phyloP scores from a whole-genome alignment of 192 early-diverging fungal genomes.

The Bifiguratus adelaidae region DNA sequence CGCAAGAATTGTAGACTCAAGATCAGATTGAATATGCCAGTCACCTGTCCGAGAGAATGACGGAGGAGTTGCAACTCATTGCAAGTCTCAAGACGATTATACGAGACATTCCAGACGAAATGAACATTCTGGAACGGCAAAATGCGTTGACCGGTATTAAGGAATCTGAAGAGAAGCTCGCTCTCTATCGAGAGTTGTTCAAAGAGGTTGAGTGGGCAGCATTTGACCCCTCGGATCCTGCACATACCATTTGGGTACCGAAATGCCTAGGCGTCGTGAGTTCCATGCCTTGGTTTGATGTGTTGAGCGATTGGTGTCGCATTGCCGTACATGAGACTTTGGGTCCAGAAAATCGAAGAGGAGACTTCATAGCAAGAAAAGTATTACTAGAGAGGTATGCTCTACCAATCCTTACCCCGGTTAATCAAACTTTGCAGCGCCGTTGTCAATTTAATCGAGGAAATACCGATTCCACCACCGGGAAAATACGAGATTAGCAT shows the following conservation, averaged over 20 bases:
- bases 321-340: slow-evolving; percentile 41
- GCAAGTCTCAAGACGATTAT: too few relatives aligned
- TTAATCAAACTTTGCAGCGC: slow-evolving; percentile 1
- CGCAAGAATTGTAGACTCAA: too few relatives aligned
- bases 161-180: slow-evolving; percentile 52
- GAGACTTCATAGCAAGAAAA: slow-evolving; percentile 16
- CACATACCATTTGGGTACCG: slow-evolving; percentile 66
- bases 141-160: too few relatives aligned
- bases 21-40: too few relatives aligned
- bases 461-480: slow-evolving; percentile 69
- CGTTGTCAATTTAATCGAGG: slow-evolving; percentile 56
- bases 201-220: slow-evolving; percentile 41
- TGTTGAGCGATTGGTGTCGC: slow-evolving; percentile 69
- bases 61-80: too few relatives aligned
- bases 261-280: slow-evolving; percentile 58
- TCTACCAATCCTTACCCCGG: too few relatives aligned
- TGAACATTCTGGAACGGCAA: too few relatives aligned
- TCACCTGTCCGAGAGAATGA: too few relatives aligned
- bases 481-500: slow-evolving; percentile 68
- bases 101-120: too few relatives aligned
- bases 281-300: slow-evolving; percentile 59
- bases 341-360: too few relatives aligned
- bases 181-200: slow-evolving; percentile 50
- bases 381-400: slow-evolving; percentile 46
- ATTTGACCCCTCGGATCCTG: slow-evolving; percentile 42